Conservation (phyloP, 257 asterid species). For the Scutellaria galericulata region DNA sequence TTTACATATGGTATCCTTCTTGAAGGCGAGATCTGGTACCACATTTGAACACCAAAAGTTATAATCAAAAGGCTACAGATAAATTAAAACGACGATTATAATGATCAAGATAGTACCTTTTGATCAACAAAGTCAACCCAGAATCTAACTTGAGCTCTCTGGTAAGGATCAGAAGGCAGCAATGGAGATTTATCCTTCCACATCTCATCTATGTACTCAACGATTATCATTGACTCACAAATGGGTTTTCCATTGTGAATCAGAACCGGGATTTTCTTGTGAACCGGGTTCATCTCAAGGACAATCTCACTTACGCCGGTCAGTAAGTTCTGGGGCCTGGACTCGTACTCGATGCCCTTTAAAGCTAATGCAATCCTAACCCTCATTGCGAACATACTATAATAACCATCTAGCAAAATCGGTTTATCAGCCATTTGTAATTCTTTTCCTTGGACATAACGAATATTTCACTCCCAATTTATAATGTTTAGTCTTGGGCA, state of each 20-base stretch:
- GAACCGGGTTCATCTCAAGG: no score
- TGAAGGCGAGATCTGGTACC: not conserved
- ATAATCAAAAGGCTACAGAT: not conserved
- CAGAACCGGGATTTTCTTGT: no score
- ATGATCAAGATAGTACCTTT: not conserved
- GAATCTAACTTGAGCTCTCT: conserved; percentile 14
- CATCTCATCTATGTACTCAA: not conserved
- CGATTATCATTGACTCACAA: not conserved
- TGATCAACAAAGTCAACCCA: conserved; percentile 23
- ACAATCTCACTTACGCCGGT: no score
- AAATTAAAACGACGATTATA: no score
- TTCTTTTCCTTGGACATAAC: no score
- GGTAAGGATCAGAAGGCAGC: conserved; percentile 4
- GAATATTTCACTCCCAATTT: no score
- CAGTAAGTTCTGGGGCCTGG: no score
- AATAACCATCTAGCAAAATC: not conserved
- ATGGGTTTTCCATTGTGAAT: no score
- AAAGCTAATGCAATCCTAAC: not conserved
- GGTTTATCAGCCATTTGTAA: not conserved
- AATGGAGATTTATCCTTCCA: not conserved
- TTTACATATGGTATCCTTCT: not conserved
- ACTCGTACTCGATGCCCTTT: not conserved
- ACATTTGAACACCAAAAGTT: not conserved
- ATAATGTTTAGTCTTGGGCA: no score
- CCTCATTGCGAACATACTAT: not conserved